Conservation (phyloP, 2,329 filamentous ascomycete genomes). For the Xylariaceae sp. region DNA sequence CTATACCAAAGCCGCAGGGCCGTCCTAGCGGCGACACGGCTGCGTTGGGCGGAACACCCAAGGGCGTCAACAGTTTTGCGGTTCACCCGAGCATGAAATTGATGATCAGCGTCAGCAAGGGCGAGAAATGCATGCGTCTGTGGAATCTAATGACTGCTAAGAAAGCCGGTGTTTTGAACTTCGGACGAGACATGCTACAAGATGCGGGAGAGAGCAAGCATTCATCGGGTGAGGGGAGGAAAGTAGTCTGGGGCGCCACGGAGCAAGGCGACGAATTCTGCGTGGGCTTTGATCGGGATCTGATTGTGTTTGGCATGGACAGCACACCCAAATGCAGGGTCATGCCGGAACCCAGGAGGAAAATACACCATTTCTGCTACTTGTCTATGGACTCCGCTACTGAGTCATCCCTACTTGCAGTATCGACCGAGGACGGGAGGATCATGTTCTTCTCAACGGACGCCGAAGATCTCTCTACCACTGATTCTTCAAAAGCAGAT, state of each 20-base stretch:
- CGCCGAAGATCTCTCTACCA: slow-evolving; percentile 40
- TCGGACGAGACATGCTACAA: slow-evolving; percentile 66
- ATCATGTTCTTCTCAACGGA: slow-evolving; percentile 78
- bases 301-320: slow-evolving; percentile 83
- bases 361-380: slow-evolving; percentile 80
- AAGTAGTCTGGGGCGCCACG: slow-evolving; percentile 72
- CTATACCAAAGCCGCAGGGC: slow-evolving; percentile 73
- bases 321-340: slow-evolving; percentile 75
- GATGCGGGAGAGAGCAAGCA: slow-evolving; percentile 74
- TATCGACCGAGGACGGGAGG: slow-evolving; percentile 87
- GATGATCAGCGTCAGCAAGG: slow-evolving; percentile 88
- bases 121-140: slow-evolving; percentile 85
- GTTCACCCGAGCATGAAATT: slow-evolving; percentile 95
- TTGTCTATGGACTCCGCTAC: slow-evolving; percentile 49
- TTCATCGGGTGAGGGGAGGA: slow-evolving; percentile 75
- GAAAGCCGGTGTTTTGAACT: slow-evolving; percentile 89
- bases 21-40: slow-evolving; percentile 89
- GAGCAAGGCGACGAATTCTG: slow-evolving; percentile 76
- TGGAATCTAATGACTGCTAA: slow-evolving; percentile 98
- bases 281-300: slow-evolving; percentile 82
- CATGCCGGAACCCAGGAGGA: slow-evolving; percentile 64
- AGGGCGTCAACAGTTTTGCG: slow-evolving; percentile 92
- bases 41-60: slow-evolving; percentile 71
- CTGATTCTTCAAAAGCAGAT: slow-evolving; percentile 34
- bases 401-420: slow-evolving; percentile 58